Evolutionary conservation across 2,329 filamentous ascomycete genomes (phyloP).

Genomic region (Nannizzia gypsea): DNA sequence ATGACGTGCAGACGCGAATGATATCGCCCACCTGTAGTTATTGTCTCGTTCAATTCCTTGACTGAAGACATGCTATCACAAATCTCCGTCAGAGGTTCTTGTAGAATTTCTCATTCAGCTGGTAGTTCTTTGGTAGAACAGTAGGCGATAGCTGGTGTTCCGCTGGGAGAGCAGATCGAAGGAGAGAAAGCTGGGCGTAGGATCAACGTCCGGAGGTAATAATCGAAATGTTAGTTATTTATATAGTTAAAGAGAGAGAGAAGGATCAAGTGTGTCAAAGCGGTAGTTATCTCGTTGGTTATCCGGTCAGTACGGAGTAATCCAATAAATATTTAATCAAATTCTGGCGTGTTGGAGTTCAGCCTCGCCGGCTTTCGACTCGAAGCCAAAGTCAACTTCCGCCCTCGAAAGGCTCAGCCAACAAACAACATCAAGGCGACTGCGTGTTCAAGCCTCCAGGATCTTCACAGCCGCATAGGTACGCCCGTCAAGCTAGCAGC

Average conservation of each 20-base stretch:
- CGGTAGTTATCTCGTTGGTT: no score
- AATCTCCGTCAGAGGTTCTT: neutral
- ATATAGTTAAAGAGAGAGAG: no score
- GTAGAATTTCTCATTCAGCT: neutral
- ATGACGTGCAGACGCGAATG: neutral
- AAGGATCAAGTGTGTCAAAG: no score
- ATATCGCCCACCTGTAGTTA: neutral
- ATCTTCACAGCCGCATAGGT: neutral
- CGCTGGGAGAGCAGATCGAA: neutral
- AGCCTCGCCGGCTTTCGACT: no score
- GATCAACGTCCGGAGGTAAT: no score
- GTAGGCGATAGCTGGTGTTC: neutral
- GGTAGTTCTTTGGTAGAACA: neutral
- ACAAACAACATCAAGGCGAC: neutral
- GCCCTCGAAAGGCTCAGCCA: neutral
- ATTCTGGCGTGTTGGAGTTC: no score
- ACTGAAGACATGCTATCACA: neutral
- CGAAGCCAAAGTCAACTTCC: neutral
- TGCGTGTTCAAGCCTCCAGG: neutral
- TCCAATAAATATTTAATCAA: no score
- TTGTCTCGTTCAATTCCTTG: neutral
- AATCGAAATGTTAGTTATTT: no score
- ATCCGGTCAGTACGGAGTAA: no score
- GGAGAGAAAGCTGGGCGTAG: no score
- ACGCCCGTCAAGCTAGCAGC: neutral